Evolutionary conservation across 352 stramenopile genomes (phyloP), one percentile per base, ranked within the genome.

Genomic region (Globisporangium iwayamae): DNA sequence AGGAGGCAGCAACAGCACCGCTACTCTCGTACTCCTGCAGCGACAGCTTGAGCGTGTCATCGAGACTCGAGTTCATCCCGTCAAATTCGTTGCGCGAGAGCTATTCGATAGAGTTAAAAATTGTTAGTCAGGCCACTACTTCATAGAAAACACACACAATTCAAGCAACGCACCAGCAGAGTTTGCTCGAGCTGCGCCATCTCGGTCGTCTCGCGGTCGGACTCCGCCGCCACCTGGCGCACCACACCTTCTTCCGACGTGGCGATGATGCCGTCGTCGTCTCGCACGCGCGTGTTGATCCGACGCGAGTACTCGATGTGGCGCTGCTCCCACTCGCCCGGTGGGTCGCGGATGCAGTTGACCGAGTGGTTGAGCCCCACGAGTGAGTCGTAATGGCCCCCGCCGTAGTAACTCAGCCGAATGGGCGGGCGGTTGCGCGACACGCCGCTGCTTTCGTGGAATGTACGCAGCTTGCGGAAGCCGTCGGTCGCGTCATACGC

Each of bases 361-460:
- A 50, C 60, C 20, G 58, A 67, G 65, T 92, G 83, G 64, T 80
- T 63, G 9, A 65, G 36, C 0, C 81, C 81, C 2, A 96, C 74
- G 54, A 98, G 75, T 45, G 87, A 96, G 63, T 97, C 90, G 69
- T 98, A 98, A 67, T 98, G 91, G 3, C 89, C 89, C 38, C 91
- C 91, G 50, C 90, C 90, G 60, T 97, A 98, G 70, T 97, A 98
- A 54, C 86, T 96, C 56, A 98, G 66, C 84, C 85, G 73, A 67
- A 93, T 93, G 4, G 84, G 73, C 18, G 84, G 85, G 30, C 86
- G 78, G 48, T 74, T 82, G 61, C 85, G 70, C 34, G 78, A 75
- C 4, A 86, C 64, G 8, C 74, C 66, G 54, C 69, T 79, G 41
- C 79, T 90, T 60, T 97, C 90, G 65, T 98, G 91, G 65, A 97